Conservation (phyloP, 768 basidiomycete species). For the Mycena leptocephala region DNA sequence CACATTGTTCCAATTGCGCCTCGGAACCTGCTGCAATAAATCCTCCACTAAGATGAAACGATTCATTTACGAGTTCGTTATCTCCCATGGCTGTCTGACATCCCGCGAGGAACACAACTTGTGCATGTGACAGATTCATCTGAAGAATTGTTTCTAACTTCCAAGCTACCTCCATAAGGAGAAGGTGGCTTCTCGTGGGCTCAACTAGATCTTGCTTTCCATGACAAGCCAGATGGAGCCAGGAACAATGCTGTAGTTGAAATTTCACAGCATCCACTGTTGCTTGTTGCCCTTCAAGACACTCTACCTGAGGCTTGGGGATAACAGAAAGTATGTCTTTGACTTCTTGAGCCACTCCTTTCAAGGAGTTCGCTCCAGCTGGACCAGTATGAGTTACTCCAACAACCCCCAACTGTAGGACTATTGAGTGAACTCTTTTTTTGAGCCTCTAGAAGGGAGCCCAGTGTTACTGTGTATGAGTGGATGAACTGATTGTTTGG, state of each 20-base stretch:
- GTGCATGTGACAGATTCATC: background rate
- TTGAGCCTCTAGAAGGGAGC: background rate
- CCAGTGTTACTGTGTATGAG: background rate
- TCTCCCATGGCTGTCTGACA: background rate
- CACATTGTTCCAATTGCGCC: background rate
- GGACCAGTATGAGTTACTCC: background rate
- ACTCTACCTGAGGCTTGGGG: background rate
- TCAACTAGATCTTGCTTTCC: background rate
- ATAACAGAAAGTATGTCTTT: background rate
- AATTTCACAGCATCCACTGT: background rate
- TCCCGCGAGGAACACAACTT: background rate
- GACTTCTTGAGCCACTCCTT: background rate
- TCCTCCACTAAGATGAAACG: background rate
- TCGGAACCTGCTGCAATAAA: background rate
- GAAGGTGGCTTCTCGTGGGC: background rate
- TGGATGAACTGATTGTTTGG: background rate
- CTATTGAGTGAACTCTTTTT: background rate
- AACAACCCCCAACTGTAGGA: background rate
- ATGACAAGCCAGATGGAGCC: background rate
- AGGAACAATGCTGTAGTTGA: background rate
- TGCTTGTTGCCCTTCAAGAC: background rate
- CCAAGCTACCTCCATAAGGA: background rate
- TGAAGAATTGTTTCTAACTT: background rate
- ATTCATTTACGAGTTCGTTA: background rate
- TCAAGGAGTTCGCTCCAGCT: background rate